phyloP scores from a whole-genome alignment of 495 filamentous ascomycete species.

The Evansstolkia leycettana region DNA sequence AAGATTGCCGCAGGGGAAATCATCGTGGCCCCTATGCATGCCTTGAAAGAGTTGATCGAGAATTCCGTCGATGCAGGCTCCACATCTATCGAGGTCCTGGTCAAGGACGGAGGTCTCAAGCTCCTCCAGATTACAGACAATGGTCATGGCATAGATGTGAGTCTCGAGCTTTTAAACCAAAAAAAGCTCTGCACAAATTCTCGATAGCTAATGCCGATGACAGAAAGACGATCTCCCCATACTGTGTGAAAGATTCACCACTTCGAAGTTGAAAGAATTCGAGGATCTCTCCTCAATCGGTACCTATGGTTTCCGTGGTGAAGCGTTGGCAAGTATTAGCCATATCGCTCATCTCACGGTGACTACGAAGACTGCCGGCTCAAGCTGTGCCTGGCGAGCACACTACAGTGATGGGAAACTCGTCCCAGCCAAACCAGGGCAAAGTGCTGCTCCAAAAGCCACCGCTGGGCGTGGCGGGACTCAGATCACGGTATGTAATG shows the following conservation, averaged over 20 bases:
- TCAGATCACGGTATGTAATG: conserved; percentile 67
- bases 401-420: conserved; percentile 79
- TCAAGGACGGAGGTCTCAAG: conserved; percentile 96
- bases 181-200: neutral
- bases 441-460: conserved; percentile 76
- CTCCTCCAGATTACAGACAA: conserved; percentile 97
- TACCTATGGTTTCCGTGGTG: conserved; percentile 95
- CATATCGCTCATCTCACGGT: conserved; percentile 95
- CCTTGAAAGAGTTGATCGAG: conserved; percentile 93
- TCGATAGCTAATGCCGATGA: neutral
- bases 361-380: conserved; percentile 85
- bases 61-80: conserved; percentile 96
- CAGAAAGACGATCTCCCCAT: conserved; percentile 87
- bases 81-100: conserved; percentile 78
- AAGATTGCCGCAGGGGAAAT: conserved; percentile 99
- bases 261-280: conserved; percentile 89
- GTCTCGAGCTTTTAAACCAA: conserved; percentile 7
- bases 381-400: conserved; percentile 79
- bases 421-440: conserved; percentile 80
- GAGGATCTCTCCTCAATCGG: conserved; percentile 86
- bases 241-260: conserved; percentile 93
- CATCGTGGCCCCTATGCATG: conserved; percentile 94
- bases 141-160: conserved; percentile 87
- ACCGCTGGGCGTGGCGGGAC: conserved; percentile 88
- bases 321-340: conserved; percentile 95